Conservation (phyloP, 768 basidiomycete species). For the Termitomyces sp. region DNA sequence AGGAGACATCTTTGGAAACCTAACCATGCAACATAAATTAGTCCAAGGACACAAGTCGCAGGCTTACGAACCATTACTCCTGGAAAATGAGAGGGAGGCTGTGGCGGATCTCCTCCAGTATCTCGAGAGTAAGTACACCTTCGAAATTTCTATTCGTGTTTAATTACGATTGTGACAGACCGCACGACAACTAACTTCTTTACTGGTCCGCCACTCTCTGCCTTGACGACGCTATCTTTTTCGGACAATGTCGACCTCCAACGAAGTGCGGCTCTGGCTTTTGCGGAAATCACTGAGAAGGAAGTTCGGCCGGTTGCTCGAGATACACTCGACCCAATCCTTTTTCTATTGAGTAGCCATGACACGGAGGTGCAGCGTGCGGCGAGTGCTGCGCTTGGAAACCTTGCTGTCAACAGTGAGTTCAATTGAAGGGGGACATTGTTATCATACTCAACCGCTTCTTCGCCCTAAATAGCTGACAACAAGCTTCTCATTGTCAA, state of each 20-base stretch:
- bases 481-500: slow-evolving; percentile 99
- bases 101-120: slow-evolving; percentile 97
- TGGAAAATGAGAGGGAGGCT: slow-evolving; percentile 95
- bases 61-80: slow-evolving; percentile 79
- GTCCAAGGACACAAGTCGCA: slow-evolving; percentile 83
- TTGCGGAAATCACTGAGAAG: slow-evolving; percentile 99
- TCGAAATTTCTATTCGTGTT: background rate
- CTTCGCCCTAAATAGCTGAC: slow-evolving; percentile 59
- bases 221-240: slow-evolving; percentile 95
- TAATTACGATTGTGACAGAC: slow-evolving; percentile 47
- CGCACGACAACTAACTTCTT: slow-evolving; percentile 99
- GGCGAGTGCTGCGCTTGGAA: slow-evolving; percentile 95
- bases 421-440: slow-evolving; percentile 17
- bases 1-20: slow-evolving; percentile 12
- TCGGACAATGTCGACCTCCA: slow-evolving; percentile 99
- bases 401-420: slow-evolving; percentile 96
- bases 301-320: slow-evolving; percentile 95
- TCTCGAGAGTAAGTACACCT: slow-evolving; percentile 78
- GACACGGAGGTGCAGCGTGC: slow-evolving; percentile 99
- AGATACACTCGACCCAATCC: slow-evolving; percentile 96
- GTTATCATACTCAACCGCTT: slow-evolving; percentile 6
- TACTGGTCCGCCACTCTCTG: slow-evolving; percentile 84
- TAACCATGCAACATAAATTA: slow-evolving; percentile 27
- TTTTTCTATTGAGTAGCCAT: slow-evolving; percentile 95
- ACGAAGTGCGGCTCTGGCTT: slow-evolving; percentile 94